A percentile compares a stretch with the other conserved stretches of the same genome.
These are phyloP conservation scores for Melastoma malabathricum DNA, from an alignment of 345 rosid species.

Conservation along the genomic window DNA sequence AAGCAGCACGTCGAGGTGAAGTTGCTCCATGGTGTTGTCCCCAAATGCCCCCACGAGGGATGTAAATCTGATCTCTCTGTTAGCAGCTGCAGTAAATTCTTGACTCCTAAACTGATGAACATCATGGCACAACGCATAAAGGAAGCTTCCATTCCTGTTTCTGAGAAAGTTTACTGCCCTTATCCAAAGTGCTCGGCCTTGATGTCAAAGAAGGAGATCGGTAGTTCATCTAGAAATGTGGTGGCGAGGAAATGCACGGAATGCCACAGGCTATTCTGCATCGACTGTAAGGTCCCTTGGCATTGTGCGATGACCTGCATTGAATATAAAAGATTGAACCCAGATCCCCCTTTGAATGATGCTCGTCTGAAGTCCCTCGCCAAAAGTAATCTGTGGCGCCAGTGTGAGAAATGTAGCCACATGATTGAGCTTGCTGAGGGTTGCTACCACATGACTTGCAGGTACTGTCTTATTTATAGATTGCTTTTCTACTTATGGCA, in stretches of 20 bases:
- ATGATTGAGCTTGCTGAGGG: conserved; percentile 53
- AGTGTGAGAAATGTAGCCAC: conserved; percentile 42
- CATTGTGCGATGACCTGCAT: conserved; percentile 36
- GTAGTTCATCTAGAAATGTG: conserved; percentile 5
- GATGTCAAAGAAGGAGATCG: conserved; percentile 46
- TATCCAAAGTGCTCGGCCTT: conserved; percentile 65
- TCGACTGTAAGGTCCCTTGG: conserved; percentile 75
- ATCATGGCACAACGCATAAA: conserved; percentile 39
- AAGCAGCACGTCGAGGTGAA: conserved; percentile 68
- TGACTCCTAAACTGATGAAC: conserved; percentile 49
- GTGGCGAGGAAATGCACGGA: conserved; percentile 51
- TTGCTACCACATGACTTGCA: conserved; percentile 62
- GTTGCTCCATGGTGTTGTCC: conserved; percentile 45
- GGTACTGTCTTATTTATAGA: conserved; percentile 19
- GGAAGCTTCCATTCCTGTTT: conserved; percentile 49
- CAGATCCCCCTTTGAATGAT: conserved; percentile 28
- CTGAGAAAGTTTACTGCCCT: conserved; percentile 70
- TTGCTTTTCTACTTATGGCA: background rate
- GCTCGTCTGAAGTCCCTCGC: conserved; percentile 38
- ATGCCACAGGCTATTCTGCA: conserved; percentile 43
- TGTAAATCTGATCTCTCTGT: conserved; percentile 47
- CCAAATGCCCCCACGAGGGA: conserved; percentile 60
- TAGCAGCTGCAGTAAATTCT: conserved; percentile 36
- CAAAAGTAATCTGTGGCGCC: conserved; percentile 37
- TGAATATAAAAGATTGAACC: conserved; percentile 28